A percentile compares a stretch with the other conserved stretches of the same genome.
Conservation (phyloP, 306 rosid genomes). For the Senna siamea region DNA sequence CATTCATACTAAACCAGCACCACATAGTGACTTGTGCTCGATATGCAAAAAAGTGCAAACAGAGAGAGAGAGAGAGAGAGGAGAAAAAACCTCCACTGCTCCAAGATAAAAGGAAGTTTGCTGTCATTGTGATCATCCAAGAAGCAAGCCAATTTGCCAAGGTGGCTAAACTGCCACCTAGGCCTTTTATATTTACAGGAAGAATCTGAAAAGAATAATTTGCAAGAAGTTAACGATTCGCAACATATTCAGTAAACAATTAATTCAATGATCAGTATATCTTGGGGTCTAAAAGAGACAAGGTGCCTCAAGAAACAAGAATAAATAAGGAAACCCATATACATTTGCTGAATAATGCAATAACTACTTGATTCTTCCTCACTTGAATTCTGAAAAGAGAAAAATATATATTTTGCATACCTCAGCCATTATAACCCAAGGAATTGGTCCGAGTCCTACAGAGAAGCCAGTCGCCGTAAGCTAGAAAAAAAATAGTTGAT, state of each 20-base stretch:
- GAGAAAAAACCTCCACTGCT: conserved; percentile 68
- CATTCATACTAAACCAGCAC: neutral
- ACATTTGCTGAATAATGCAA: conserved; percentile 19
- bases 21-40: neutral
- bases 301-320: conserved; percentile 25
- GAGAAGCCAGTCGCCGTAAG: conserved; percentile 66
- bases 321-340: no score
- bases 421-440: conserved; percentile 96
- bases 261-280: conserved; percentile 5
- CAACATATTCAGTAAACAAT: conserved; percentile 15
- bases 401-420: conserved; percentile 42
- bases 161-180: conserved; percentile 80
- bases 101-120: conserved; percentile 82
- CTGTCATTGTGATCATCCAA: conserved; percentile 72
- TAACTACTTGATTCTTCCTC: conserved; percentile 11
- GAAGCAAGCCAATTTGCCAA: conserved; percentile 68
- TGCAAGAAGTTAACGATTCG: conserved; percentile 10
- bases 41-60: neutral
- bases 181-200: conserved; percentile 83
- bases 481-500: conserved; percentile 46
- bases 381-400: neutral
- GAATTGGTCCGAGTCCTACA: conserved; percentile 86
- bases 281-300: neutral
- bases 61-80: conserved; percentile 5
- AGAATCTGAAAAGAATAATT: conserved; percentile 63